phyloP scores from a whole-genome alignment of 306 rosid genomes.

The Lathyrus aphaca region DNA sequence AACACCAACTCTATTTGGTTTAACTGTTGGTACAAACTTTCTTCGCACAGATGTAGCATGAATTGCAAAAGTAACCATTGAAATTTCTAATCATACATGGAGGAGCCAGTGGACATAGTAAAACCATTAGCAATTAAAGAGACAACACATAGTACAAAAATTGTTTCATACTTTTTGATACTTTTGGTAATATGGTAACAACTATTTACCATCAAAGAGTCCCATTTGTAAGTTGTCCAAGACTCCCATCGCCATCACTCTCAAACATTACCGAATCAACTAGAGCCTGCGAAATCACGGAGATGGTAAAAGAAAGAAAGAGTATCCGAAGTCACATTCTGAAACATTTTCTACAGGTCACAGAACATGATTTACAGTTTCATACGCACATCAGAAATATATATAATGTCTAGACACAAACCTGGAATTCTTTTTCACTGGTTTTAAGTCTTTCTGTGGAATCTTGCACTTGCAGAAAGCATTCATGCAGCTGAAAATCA shows the following conservation, averaged over 20 bases:
- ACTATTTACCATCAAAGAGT: constrained; percentile 39
- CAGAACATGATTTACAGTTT: too few relatives aligned
- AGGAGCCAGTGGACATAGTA: neutral
- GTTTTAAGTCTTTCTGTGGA: constrained; percentile 61
- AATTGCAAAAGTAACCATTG: constrained; percentile 1
- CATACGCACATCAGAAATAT: neutral
- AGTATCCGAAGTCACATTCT: too few relatives aligned
- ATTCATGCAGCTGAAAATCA: constrained; percentile 73
- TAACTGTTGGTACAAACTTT: neutral
- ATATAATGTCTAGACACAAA: constrained; percentile 33
- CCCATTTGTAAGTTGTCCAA: constrained; percentile 44
- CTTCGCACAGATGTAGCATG: neutral
- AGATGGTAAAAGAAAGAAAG: too few relatives aligned
- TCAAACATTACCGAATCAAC: constrained; percentile 58
- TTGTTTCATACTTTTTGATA: neutral
- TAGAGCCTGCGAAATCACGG: constrained; percentile 57
- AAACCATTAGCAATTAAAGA: neutral
- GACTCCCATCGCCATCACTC: constrained; percentile 43
- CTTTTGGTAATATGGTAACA: neutral
- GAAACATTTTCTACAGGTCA: too few relatives aligned
- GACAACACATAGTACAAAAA: neutral
- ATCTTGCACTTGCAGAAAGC: constrained; percentile 64
- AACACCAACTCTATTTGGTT: too few relatives aligned
- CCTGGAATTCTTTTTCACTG: constrained; percentile 88
- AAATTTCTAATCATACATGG: neutral